These are phyloP conservation scores for Climacium dendroides DNA, from an alignment of 225 moss, liverwort and hornwort species.

Conservation along the genomic window DNA sequence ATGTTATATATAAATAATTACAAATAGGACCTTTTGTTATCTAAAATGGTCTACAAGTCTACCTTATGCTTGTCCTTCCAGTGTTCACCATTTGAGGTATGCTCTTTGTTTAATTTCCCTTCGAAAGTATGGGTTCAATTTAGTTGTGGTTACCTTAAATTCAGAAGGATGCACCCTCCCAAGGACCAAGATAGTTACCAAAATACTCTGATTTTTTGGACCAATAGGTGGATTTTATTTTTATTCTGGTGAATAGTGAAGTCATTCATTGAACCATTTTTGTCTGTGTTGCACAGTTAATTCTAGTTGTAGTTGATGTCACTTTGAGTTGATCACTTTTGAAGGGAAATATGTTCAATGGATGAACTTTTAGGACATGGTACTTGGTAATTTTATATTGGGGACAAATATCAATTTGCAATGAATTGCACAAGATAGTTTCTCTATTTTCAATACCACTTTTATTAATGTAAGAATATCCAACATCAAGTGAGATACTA, in stretches of 20 bases:
- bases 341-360: background rate
- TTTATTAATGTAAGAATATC: background rate
- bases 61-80: background rate
- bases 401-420: rapidly evolving
- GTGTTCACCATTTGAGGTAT: background rate
- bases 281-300: too few relatives aligned
- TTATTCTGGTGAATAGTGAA: too few relatives aligned
- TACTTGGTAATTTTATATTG: background rate
- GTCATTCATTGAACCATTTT: too few relatives aligned
- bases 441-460: background rate
- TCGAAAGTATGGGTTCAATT: background rate
- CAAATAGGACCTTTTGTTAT: too few relatives aligned
- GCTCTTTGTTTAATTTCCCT: background rate
- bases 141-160: background rate
- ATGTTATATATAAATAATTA: rapidly evolving
- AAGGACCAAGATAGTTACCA: too few relatives aligned
- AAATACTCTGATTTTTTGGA: too few relatives aligned
- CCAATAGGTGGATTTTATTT: too few relatives aligned
- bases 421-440: background rate
- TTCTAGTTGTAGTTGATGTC: too few relatives aligned
- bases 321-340: background rate
- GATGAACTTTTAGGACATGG: background rate
- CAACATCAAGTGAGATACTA: background rate
- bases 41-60: background rate
- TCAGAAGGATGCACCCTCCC: too few relatives aligned